phyloP scores from a whole-genome alignment of 2,329 filamentous ascomycete species.

The Claviceps cyperi region DNA sequence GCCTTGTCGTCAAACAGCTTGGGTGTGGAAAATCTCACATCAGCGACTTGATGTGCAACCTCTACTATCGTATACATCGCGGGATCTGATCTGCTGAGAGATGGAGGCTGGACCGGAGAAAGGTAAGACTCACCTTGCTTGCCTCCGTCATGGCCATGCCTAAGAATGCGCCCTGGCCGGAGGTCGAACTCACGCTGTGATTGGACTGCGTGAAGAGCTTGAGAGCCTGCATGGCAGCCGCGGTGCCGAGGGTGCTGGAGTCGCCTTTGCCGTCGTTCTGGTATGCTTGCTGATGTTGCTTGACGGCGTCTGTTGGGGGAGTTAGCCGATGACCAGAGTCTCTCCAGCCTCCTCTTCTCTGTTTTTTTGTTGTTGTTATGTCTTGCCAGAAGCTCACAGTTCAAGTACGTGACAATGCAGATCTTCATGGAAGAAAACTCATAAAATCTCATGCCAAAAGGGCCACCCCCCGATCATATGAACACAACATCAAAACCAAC shows the following conservation, averaged over 20 bases:
- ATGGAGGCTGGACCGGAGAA: neutral
- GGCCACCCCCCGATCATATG: no score
- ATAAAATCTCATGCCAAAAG: no score
- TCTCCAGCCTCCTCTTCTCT: no score
- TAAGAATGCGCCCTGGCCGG: slow-evolving; percentile 64
- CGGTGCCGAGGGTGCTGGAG: slow-evolving; percentile 45
- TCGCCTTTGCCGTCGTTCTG: slow-evolving; percentile 31
- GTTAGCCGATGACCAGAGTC: no score
- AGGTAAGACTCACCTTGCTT: slow-evolving; percentile 44
- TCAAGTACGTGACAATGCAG: no score
- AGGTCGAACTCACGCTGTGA: slow-evolving; percentile 28
- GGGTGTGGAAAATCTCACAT: neutral
- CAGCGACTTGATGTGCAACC: neutral
- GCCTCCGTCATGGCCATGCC: slow-evolving; percentile 81
- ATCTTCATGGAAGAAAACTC: no score
- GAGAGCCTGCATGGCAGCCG: slow-evolving; percentile 68
- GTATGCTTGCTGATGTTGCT: slow-evolving; percentile 65
- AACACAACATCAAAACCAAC: neutral
- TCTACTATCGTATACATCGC: no score
- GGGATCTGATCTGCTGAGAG: no score
- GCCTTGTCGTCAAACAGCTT: slow-evolving; percentile 47
- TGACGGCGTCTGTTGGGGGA: slow-evolving; percentile 42
- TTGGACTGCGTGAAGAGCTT: slow-evolving; percentile 59
- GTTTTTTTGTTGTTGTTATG: neutral
- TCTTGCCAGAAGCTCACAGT: no score